phyloP scores from a whole-genome alignment of 108 stramenopile species.

The Parmales sp. region DNA sequence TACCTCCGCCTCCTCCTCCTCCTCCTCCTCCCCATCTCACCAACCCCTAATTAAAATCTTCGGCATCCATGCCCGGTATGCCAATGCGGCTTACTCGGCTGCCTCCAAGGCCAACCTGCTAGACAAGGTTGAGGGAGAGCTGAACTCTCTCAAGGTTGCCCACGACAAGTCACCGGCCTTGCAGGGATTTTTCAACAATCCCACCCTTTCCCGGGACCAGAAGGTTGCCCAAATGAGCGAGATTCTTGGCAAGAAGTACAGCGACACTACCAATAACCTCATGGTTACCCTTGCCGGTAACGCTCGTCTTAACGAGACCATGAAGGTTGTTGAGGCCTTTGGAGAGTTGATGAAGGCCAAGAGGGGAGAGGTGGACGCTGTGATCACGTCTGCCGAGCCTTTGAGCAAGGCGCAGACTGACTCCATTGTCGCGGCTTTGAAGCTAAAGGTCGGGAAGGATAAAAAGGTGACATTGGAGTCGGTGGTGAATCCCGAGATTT shows the following conservation, averaged over 20 bases:
- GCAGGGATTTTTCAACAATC: conserved; percentile 69
- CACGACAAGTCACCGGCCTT: conserved; percentile 48
- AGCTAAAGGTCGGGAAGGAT: conserved; percentile 50
- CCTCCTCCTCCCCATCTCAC: conserved; percentile 39
- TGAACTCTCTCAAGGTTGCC: conserved; percentile 57
- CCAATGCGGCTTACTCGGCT: conserved; percentile 87
- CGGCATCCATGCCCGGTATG: conserved; percentile 86
- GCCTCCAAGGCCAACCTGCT: conserved; percentile 70
- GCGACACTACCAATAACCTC: conserved; percentile 67
- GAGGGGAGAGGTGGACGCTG: conserved; percentile 85
- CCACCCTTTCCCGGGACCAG: conserved; percentile 65
- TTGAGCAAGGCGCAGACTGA: conserved; percentile 53
- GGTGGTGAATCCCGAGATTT: conserved; percentile 73
- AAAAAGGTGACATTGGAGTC: conserved; percentile 67
- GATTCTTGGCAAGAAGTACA: conserved; percentile 52
- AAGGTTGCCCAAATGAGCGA: conserved; percentile 54
- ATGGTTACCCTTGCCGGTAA: conserved; percentile 87
- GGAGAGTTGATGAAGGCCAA: conserved; percentile 82
- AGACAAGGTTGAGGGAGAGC: conserved; percentile 73
- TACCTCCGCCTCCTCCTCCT: conserved; percentile 14
- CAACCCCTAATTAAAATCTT: conserved; percentile 72
- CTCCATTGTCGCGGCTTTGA: conserved; percentile 69
- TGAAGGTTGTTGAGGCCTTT: conserved; percentile 62
- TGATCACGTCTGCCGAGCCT: conserved; percentile 73
- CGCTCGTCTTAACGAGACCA: conserved; percentile 65